Evolutionary conservation across 768 basidiomycete species (phyloP), one percentile per base, ranked within the genome.

Genomic region (Tephrocybe sp.): DNA sequence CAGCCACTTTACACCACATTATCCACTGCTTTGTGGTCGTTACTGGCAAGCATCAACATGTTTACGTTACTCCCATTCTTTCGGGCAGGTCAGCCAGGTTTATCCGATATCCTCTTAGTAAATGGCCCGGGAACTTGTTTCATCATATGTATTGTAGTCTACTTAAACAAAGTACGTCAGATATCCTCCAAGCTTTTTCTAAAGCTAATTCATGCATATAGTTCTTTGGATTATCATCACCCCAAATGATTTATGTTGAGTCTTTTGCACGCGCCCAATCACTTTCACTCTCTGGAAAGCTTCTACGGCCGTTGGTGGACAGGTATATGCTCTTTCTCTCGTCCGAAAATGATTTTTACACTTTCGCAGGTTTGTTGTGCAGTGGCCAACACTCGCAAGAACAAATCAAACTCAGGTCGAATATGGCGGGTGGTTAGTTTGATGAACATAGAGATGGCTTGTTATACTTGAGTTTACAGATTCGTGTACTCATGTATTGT

Each of bases 111-210:
- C 23, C 72, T 99, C 42, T 69, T 99, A 43, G 67, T 98, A 23
- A 98, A 98, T 65, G 97, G 97, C 1, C 97, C 97, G 0, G 95
- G 97, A 13, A 97, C 95, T 5, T 94, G 91, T 63, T 82, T 94
- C 27, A 71, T 86, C 4, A 73, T 98, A 5, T 91, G 87, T 50
- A 50, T 79, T 13, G 83, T 88, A 0, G 77, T 83, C 12, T 85
- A 82, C 61, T 49, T 91, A 36, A 86, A 86, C 57, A 82, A 80
- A 66, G 93, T 90, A 63, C 57, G 81, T 70, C 49, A n/a, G 25
- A 23, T 11, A 40, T 19, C 3, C 21, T 16, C 18, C 12, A 40
- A 31, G 18, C n/a, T 39, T 29, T 16, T 40, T 49, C 18, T 41
- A 31, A 42, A 39, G n/a, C 49, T 58, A 16, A 60, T 45, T 49